Percentiles rank a stretch among this genome's conserved stretches.
Evolutionary conservation across 768 basidiomycete species (phyloP).

Genomic region (Lentinula raphanica): DNA sequence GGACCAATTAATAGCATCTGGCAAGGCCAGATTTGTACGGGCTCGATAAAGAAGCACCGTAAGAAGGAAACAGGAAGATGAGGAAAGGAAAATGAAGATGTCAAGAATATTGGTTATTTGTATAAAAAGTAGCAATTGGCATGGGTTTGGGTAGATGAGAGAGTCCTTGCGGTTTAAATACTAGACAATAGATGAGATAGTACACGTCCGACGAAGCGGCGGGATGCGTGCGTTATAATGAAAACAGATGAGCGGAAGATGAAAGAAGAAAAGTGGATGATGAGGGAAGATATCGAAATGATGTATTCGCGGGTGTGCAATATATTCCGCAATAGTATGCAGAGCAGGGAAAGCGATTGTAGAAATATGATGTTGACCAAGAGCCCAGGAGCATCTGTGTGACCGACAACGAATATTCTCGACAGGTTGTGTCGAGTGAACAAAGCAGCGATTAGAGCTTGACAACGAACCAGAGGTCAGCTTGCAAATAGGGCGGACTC

Average conservation of each 20-base stretch:
- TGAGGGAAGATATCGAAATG: neutral
- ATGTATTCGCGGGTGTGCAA: neutral
- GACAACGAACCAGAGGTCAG: slow-evolving; percentile 7
- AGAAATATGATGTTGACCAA: neutral
- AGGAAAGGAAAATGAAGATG: neutral
- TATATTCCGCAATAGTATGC: neutral
- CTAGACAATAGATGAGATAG: slow-evolving; percentile 10
- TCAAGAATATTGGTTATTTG: neutral
- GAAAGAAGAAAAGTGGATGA: neutral
- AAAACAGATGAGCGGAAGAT: slow-evolving; percentile 7
- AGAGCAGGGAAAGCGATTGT: neutral
- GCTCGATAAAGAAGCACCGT: neutral
- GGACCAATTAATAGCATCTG: neutral
- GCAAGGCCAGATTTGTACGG: neutral
- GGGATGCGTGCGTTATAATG: slow-evolving; percentile 9
- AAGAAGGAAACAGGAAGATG: neutral
- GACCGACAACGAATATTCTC: neutral
- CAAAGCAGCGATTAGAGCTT: neutral
- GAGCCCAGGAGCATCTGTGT: neutral
- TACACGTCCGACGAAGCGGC: slow-evolving; percentile 10
- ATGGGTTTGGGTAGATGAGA: neutral
- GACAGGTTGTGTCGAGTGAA: neutral
- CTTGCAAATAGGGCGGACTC: neutral
- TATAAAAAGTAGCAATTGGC: neutral
- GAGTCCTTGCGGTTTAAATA: slow-evolving; percentile 13